A percentile compares a stretch with the other conserved stretches of the same genome.
Evolutionary conservation across 768 basidiomycete species (phyloP).

Genomic region (Hygrocybe punicea): DNA sequence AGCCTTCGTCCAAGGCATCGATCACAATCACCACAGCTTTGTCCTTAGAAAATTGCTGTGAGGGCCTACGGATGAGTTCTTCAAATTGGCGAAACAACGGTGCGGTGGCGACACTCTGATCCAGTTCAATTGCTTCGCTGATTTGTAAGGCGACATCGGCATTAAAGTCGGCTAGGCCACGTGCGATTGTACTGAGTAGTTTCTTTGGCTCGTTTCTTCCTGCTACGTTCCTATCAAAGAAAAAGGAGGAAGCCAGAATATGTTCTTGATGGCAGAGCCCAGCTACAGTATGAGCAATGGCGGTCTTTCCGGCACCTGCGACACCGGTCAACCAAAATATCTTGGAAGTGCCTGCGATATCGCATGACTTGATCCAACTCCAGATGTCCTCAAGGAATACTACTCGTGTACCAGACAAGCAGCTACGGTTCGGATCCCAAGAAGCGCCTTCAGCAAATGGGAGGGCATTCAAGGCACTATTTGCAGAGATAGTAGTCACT

Average conservation of each 20-base stretch:
- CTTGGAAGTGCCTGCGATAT: not conserved
- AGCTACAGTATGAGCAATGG: constrained; percentile 15
- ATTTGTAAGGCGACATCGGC: not conserved
- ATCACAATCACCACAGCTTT: constrained; percentile 13
- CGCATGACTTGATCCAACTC: not conserved
- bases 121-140: not conserved
- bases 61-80: not conserved
- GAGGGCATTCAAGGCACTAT: not conserved
- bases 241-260: constrained; percentile 15
- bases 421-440: not conserved
- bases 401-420: constrained; percentile 1
- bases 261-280: constrained; percentile 2
- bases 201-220: constrained; percentile 5
- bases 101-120: not conserved
- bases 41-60: not conserved
- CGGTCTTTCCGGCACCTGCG: constrained; percentile 18
- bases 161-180: not conserved
- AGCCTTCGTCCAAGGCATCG: constrained; percentile 23
- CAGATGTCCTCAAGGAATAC: constrained; percentile 1
- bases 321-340: constrained; percentile 16
- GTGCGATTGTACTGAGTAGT: constrained; percentile 11
- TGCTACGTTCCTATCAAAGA: constrained; percentile 3
- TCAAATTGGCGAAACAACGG: not conserved
- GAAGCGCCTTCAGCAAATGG: not conserved
- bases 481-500: not conserved